These are phyloP conservation scores for Exserohilum turcica DNA, from an alignment of 2,329 filamentous ascomycete species.

Conservation along the genomic window DNA sequence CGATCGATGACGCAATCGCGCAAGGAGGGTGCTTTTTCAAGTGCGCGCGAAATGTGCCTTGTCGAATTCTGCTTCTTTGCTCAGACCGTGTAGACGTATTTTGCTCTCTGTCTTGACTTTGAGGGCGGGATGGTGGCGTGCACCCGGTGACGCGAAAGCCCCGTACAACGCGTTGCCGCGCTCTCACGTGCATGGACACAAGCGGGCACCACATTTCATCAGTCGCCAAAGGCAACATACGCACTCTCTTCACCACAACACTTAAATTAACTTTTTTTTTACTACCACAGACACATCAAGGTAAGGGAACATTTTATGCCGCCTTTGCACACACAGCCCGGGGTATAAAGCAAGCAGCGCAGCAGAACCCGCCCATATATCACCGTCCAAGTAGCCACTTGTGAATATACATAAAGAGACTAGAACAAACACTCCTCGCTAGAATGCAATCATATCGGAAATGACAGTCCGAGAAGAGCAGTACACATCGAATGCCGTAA, in stretches of 20 bases:
- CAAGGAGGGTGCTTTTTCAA: neutral
- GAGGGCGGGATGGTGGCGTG: neutral
- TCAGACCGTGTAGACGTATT: neutral
- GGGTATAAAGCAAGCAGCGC: conserved; percentile 22
- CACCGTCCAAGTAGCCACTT: conserved; percentile 6
- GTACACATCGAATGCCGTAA: conserved; percentile 10
- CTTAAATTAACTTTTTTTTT: neutral
- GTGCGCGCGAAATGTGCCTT: neutral
- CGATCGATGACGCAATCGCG: conserved; percentile 36
- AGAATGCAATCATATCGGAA: conserved; percentile 16
- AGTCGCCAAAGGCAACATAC: neutral
- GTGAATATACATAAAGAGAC: conserved; percentile 14
- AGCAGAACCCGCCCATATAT: conserved; percentile 3
- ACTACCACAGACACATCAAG: neutral
- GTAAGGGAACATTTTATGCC: conserved; percentile 2
- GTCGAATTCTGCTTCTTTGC: neutral
- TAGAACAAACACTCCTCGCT: conserved; percentile 16
- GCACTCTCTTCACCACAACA: neutral
- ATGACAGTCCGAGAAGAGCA: conserved; percentile 11
- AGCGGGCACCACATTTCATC: neutral
- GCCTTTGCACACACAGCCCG: conserved; percentile 13
- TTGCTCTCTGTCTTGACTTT: neutral
- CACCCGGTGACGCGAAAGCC: neutral
- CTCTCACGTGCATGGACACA: conserved; percentile 12
- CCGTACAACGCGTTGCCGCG: conserved; percentile 17